Conservation (phyloP, 495 filamentous ascomycete genomes). For the Ascobolus immersus region DNA sequence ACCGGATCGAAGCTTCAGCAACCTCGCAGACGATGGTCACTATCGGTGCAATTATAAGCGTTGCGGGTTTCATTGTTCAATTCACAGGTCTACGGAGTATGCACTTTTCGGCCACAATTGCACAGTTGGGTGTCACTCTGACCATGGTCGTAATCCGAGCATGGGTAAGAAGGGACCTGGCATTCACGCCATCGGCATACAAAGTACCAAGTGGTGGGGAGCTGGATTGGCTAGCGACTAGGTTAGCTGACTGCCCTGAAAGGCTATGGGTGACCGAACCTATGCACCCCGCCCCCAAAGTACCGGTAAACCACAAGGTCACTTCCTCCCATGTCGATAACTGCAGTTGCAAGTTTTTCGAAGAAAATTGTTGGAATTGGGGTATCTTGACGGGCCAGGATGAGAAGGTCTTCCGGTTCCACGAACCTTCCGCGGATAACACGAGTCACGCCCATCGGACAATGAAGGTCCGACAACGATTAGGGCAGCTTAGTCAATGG, state of each 20-base stretch:
- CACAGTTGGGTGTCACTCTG: constrained; percentile 22
- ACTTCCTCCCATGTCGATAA: no score
- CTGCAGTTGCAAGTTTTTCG: no score
- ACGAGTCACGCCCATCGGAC: constrained; percentile 1
- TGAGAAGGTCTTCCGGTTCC: no score
- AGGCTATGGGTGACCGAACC: no score
- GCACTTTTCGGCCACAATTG: constrained; percentile 23
- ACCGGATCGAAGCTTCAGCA: neutral
- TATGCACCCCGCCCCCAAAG: no score
- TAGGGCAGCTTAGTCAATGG: constrained; percentile 5
- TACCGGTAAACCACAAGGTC: no score
- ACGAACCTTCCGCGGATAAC: no score
- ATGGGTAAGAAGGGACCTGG: constrained; percentile 20
- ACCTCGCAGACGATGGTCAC: constrained; percentile 6
- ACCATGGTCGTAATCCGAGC: constrained; percentile 24
- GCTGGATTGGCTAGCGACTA: constrained; percentile 21
- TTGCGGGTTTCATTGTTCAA: constrained; percentile 25
- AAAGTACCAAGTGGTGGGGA: constrained; percentile 17
- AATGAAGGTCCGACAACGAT: constrained; percentile 1
- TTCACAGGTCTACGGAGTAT: constrained; percentile 26
- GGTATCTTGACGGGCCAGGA: no score
- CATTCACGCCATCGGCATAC: constrained; percentile 18
- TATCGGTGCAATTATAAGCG: constrained; percentile 13
- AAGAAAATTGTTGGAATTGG: no score
- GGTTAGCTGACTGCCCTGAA: constrained; percentile 1